Evolutionary conservation across 1,139 yeast genomes (phyloP), one percentile per base, ranked within the genome.

Genomic region (Arxiozyma slooffiae): DNA sequence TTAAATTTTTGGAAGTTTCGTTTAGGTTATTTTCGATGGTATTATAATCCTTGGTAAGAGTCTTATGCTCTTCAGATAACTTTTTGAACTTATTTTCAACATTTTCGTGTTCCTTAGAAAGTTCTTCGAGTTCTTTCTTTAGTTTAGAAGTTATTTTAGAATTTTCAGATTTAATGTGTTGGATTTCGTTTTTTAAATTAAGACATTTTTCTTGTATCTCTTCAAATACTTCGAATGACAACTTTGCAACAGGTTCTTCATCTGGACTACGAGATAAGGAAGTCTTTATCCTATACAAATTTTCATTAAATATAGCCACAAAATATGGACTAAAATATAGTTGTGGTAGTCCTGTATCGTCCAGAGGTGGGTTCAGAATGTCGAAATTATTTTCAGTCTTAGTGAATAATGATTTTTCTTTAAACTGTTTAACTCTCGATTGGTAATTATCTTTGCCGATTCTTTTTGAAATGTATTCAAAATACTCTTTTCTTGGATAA

Each of bases 311-410:
- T 50, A 88, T 69, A 5, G 72, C 71, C 3, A 87, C 82, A 61
- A 87, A 88, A 3, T 74, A 69, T 0, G 77, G 62, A 55, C 82
- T 85, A 61, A 92, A 84, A 58, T 77, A 88, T 1, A 90, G 87
- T 52, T 81, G 79, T 0, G 97, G 98, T 40, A 90, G 73, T 1
- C 98, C 98, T 1, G 95, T 81, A 3, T 80, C 82, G 62, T 88
- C 95, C 54, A 78, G 77, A 7, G 70, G 69, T 2, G 81, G 77
- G 30, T 72, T 70, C 26, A 77, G 63, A 38, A 73, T 66, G 36
- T 69, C 69, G 4, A 74, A 52, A 7, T 52, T 74, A 11, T 76
- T 78, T 36, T 78, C 81, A 57, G 79, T 84, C 47, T 77, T 76
- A 20, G 77, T 74, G 61, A 88, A 81, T 11, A 70, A 64, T 0